Evolutionary conservation across 441 rosid genomes (phyloP).

Genomic region (Gossypium laxum): DNA sequence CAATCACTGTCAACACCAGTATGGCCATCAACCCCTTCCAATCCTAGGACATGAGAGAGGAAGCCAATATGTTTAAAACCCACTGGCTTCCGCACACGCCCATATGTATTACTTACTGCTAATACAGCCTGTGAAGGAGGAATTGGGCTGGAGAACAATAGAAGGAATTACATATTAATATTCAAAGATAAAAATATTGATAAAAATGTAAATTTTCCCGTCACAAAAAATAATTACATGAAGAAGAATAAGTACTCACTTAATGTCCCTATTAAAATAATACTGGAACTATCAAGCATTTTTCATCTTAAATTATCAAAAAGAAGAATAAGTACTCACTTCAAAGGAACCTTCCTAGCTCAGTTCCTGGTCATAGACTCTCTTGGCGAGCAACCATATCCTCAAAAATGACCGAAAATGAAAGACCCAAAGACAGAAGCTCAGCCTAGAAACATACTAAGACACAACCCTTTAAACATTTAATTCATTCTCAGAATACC

Average conservation of each 20-base stretch:
- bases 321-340: not conserved
- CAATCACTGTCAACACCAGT: conserved; percentile 45
- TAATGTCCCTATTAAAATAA: not conserved
- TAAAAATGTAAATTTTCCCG: not conserved
- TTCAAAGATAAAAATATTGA: not conserved
- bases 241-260: conserved; percentile 3
- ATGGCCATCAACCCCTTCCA: conserved; percentile 29
- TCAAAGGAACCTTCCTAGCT: not conserved
- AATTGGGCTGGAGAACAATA: conserved; percentile 58
- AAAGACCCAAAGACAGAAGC: not conserved
- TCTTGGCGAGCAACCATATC: not conserved
- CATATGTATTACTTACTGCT: conserved; percentile 89
- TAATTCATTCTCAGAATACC: not conserved
- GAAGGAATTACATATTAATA: conserved; percentile 1
- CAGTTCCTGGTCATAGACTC: not conserved
- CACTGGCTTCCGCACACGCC: conserved; percentile 86
- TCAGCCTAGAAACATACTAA: not conserved
- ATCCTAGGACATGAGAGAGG: conserved; percentile 56
- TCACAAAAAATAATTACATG: conserved; percentile 1
- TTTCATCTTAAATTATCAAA: not conserved
- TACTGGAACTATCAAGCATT: not conserved
- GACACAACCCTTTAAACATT: not conserved
- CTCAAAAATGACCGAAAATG: not conserved
- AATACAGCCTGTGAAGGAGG: conserved; percentile 95
- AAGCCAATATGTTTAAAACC: conserved; percentile 65